Base-by-base conservation (phyloP, 2,329 filamentous ascomycete genomes). In the Aspergillus tamarii region DNA sequence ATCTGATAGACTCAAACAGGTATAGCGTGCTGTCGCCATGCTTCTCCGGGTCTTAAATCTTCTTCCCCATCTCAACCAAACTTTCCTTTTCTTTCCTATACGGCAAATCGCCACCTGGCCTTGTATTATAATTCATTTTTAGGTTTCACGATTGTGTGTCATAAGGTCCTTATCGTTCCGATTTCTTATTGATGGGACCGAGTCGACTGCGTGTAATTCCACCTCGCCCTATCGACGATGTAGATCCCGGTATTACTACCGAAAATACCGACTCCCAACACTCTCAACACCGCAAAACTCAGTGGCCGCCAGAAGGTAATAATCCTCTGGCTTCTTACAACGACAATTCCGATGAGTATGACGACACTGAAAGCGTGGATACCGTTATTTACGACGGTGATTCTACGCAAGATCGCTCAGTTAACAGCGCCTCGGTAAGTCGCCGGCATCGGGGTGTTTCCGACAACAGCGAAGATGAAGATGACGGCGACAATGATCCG, bases 331-430 rank as follows among this genome's bases (percentile, higher is more conserved):
- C 30, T 36, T 14, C 5, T 21, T 10, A 19, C 30, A 6, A 54
- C 19, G 21, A 58, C 34, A 50, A 34, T 23, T 36, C 23, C 36
- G 43, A 55, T 23, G 36, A 58, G 10, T 64, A 72, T 16, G 66
- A 64, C 30, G 68, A 70, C 21, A 39, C 64, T 12, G 55, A 66
- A 21, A 72, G 66, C 46, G 61, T 68, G 4, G 65, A 66, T 23
- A 70, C 71, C 3, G 64, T 64, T 21, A 68, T 71, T 10, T 61
- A 65, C 39, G 61, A 69, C 34, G 56, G 62, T 4, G 39, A 59
- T 12, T 54, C 64, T 16, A 46, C 59, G 11, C 59, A 45, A 34
- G 36, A 52, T 10, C 66, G 65, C 46, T 62, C 39, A 19, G 57
- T 69, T 5, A 60, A 58, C 21, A 63, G 64, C 9, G 52, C 67